These are phyloP conservation scores for Solanum raphanifolium DNA, from an alignment of 257 asterid species.

Conservation along the genomic window DNA sequence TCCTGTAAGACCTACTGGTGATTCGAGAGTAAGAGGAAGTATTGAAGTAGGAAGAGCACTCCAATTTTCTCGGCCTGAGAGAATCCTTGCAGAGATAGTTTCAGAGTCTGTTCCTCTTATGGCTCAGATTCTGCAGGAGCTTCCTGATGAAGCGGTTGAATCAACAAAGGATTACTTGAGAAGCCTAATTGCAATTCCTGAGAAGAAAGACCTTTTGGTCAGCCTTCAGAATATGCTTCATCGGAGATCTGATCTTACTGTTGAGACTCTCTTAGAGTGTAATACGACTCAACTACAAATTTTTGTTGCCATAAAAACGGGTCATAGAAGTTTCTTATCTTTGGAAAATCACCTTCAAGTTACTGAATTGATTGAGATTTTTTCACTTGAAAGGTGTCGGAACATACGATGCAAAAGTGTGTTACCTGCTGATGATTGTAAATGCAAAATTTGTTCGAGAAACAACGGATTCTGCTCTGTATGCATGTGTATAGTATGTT, in stretches of 20 bases:
- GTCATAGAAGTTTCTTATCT: constrained; percentile 46
- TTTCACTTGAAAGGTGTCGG: constrained; percentile 69
- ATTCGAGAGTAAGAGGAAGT: constrained; percentile 42
- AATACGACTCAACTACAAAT: constrained; percentile 66
- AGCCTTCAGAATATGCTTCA: constrained; percentile 60
- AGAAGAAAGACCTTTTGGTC: constrained; percentile 44
- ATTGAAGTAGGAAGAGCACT: constrained; percentile 29
- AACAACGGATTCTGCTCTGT: constrained; percentile 83
- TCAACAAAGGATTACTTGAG: constrained; percentile 60
- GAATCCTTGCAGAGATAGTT: constrained; percentile 62
- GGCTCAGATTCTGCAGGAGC: constrained; percentile 69
- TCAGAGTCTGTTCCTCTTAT: constrained; percentile 50
- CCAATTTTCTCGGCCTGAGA: constrained; percentile 40
- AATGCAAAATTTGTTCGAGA: constrained; percentile 71
- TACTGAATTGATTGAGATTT: constrained; percentile 62
- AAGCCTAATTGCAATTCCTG: constrained; percentile 31
- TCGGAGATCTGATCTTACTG: constrained; percentile 67
- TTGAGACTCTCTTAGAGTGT: constrained; percentile 66
- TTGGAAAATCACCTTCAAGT: constrained; percentile 30
- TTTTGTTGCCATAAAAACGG: constrained; percentile 62
- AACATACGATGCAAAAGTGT: constrained; percentile 57
- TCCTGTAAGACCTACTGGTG: constrained; percentile 59
- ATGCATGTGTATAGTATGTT: constrained; percentile 93
- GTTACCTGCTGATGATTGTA: constrained; percentile 78
- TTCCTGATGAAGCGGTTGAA: constrained; percentile 53